These are phyloP conservation scores for Pseudofabraea citricarpa DNA, from an alignment of 2,329 filamentous ascomycete genomes.

Conservation along the genomic window DNA sequence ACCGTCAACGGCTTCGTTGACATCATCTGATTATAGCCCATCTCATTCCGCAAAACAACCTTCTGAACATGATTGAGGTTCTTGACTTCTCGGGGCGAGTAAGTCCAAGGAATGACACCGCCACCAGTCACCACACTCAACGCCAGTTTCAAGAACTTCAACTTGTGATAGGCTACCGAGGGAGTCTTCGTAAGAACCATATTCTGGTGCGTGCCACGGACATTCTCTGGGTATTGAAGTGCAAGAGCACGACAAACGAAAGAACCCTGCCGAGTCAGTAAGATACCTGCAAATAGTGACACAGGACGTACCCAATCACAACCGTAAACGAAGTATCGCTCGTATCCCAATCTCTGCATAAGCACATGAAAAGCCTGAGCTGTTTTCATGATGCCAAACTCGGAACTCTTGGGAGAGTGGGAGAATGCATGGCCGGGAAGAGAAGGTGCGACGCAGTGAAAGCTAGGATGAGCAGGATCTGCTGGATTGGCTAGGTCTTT, in stretches of 20 bases:
- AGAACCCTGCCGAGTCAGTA: neutral
- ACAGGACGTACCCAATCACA: neutral
- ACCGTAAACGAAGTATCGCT: neutral
- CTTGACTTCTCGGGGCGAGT: neutral
- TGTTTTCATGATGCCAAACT: neutral
- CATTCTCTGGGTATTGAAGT: neutral
- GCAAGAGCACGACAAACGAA: neutral
- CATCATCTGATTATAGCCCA: constrained; percentile 20
- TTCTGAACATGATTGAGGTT: neutral
- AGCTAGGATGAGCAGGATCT: neutral
- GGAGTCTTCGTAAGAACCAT: neutral
- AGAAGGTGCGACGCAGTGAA: neutral
- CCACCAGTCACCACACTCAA: neutral
- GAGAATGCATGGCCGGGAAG: neutral
- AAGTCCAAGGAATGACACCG: neutral
- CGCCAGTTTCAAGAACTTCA: neutral
- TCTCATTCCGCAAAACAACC: neutral
- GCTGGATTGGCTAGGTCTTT: neutral
- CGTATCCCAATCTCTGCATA: neutral
- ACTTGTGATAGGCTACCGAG: neutral
- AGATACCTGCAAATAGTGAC: neutral
- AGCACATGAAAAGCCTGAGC: neutral
- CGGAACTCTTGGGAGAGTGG: neutral
- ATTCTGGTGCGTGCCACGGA: neutral
- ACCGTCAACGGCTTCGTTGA: constrained; percentile 61